A percentile compares a stretch with the other conserved stretches of the same genome.
phyloP scores from a whole-genome alignment of 768 basidiomycete genomes.

The Pilatotrama ljubarskyi region DNA sequence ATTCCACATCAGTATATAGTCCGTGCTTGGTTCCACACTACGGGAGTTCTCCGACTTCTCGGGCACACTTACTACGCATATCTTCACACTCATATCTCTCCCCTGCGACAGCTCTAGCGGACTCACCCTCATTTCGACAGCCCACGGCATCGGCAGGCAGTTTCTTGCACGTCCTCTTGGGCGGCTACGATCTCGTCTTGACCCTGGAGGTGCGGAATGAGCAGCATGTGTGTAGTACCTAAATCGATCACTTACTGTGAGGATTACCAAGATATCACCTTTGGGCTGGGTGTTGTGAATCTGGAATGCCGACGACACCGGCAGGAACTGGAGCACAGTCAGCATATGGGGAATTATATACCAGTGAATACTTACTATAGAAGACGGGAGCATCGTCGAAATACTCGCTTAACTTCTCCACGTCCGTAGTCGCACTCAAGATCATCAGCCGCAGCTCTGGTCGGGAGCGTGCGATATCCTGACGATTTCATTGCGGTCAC shows the following conservation, averaged over 20 bases:
- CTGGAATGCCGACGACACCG: constrained; percentile 98
- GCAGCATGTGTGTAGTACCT: background rate
- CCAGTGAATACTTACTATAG: constrained; percentile 57
- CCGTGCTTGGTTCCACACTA: no score
- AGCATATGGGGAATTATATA: background rate
- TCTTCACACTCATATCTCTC: no score
- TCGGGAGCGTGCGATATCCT: constrained; percentile 97
- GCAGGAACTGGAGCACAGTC: constrained; percentile 72
- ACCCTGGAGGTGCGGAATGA: constrained; percentile 53
- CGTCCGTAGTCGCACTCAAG: constrained; percentile 96
- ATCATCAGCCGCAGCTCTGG: constrained; percentile 93
- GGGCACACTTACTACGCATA: no score
- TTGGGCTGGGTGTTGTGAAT: constrained; percentile 98
- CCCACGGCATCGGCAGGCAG: no score
- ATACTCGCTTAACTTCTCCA: constrained; percentile 96
- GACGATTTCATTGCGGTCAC: constrained; percentile 31
- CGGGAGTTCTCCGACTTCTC: no score
- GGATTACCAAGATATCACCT: constrained; percentile 97
- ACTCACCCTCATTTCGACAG: no score
- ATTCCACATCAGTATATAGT: no score
- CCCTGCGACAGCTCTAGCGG: no score
- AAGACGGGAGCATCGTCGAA: constrained; percentile 97
- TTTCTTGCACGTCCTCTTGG: constrained; percentile 94
- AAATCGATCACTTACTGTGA: constrained; percentile 64
- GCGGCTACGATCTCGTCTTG: constrained; percentile 99